A percentile compares a stretch with the other conserved stretches of the same genome.
These are phyloP conservation scores for Aspergillus fumigatus DNA, from an alignment of 2,329 filamentous ascomycete genomes.

Conservation along the genomic window DNA sequence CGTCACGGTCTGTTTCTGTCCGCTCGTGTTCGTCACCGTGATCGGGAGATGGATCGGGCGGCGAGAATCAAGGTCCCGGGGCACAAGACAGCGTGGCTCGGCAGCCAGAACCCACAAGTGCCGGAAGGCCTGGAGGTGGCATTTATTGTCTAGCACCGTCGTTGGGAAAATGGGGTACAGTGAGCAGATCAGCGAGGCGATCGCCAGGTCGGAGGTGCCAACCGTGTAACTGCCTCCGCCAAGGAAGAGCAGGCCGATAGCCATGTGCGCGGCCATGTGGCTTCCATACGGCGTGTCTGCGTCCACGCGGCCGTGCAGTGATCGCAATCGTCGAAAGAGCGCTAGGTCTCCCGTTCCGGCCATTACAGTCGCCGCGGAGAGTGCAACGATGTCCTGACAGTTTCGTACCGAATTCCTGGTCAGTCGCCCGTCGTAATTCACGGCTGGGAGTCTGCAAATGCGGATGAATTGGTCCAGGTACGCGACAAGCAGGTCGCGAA, in stretches of 20 bases:
- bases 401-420: slow-evolving; percentile 79
- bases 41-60: slow-evolving; percentile 73
- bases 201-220: slow-evolving; percentile 78
- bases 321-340: slow-evolving; percentile 78
- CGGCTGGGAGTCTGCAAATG: slow-evolving; percentile 60
- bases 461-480: slow-evolving; percentile 85
- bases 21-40: slow-evolving; percentile 55
- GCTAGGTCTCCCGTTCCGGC: slow-evolving; percentile 87
- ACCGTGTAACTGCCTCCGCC: slow-evolving; percentile 92
- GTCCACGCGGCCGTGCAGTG: slow-evolving; percentile 82
- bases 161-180: slow-evolving; percentile 93
- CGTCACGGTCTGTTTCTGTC: slow-evolving; percentile 31
- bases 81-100: slow-evolving; percentile 81
- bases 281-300: slow-evolving; percentile 84
- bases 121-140: slow-evolving; percentile 90
- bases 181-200: slow-evolving; percentile 79
- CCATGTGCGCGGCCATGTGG: slow-evolving; percentile 87
- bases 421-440: slow-evolving; percentile 76
- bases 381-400: slow-evolving; percentile 81
- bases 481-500: slow-evolving; percentile 74
- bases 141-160: slow-evolving; percentile 86
- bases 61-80: slow-evolving; percentile 79
- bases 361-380: slow-evolving; percentile 86
- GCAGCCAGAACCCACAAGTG: slow-evolving; percentile 96
- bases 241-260: slow-evolving; percentile 84